A percentile compares a stretch with the other conserved stretches of the same genome.
Evolutionary conservation across 129 eudicot genomes (phyloP).

Genomic region (Escallonia herrerae): DNA sequence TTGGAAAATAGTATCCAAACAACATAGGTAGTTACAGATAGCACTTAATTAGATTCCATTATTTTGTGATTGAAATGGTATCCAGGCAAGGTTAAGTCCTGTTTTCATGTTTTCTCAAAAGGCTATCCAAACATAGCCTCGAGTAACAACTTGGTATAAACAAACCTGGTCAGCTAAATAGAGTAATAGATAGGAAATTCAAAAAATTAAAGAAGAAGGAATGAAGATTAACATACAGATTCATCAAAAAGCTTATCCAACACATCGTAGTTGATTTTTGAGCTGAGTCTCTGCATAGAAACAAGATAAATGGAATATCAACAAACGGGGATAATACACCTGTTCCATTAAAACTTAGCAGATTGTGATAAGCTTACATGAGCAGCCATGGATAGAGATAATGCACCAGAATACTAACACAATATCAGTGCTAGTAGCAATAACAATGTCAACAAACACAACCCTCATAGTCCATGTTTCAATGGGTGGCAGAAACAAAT

Average conservation of each 20-base stretch:
- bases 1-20: no score
- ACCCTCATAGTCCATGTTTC: no score
- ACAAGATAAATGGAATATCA: not conserved
- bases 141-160: not conserved
- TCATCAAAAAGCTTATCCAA: slow-evolving; percentile 45
- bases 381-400: no score
- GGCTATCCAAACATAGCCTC: not conserved
- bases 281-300: slow-evolving; percentile 42
- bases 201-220: not conserved
- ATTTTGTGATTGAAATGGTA: not conserved
- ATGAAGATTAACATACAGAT: slow-evolving; percentile 39
- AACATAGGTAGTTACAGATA: no score
- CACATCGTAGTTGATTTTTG: slow-evolving; percentile 50
- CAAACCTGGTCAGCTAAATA: not conserved
- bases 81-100: not conserved
- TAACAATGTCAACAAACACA: no score
- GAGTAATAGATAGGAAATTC: not conserved
- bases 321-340: not conserved
- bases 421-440: no score
- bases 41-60: not conserved
- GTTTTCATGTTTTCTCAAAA: not conserved
- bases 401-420: no score
- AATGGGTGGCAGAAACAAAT: no score
- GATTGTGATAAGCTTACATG: no score
- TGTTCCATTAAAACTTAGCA: not conserved